Percentiles rank a stretch among this genome's conserved stretches.
Conservation (phyloP, 805 yeast species). For the Maudiozyma barnettii region DNA sequence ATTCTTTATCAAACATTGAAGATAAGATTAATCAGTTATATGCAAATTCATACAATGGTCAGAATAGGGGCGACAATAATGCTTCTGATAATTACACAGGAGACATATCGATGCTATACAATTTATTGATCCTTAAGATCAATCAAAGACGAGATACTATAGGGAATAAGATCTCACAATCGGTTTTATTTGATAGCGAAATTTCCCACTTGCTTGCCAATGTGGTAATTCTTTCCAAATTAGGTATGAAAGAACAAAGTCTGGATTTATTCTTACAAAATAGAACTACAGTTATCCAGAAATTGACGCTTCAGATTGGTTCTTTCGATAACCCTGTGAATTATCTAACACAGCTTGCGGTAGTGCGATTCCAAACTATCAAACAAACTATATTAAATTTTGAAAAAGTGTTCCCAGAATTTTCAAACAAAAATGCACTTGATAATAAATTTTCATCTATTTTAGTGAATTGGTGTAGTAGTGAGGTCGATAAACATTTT, state of each 20-base stretch:
- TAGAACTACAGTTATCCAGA: constrained; percentile 38
- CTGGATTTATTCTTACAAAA: constrained; percentile 39
- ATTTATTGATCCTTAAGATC: constrained; percentile 28
- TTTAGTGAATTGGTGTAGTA: constrained; percentile 70
- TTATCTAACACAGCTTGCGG: constrained; percentile 52
- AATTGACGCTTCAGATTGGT: constrained; percentile 39
- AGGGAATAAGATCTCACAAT: constrained; percentile 29
- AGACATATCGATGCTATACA: constrained; percentile 17
- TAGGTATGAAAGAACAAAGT: constrained; percentile 41
- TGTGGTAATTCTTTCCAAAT: constrained; percentile 28
- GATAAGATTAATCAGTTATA: constrained; percentile 12
- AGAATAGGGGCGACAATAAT: constrained; percentile 18
- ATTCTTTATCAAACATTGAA: constrained; percentile 29
- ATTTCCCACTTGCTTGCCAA: constrained; percentile 19
- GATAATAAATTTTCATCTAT: constrained; percentile 39
- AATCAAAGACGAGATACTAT: constrained; percentile 26
- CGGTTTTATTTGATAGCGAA: constrained; percentile 25
- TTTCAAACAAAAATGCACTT: constrained; percentile 5
- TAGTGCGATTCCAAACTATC: constrained; percentile 52
- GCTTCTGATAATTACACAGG: constrained; percentile 9
- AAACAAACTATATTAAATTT: constrained; percentile 49
- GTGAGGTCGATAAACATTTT: constrained; percentile 52
- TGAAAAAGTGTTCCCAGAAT: constrained; percentile 38
- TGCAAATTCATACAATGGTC: constrained; percentile 9
- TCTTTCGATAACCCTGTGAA: constrained; percentile 45